Conservation (phyloP, 768 basidiomycete species). For the Pholiota microspora region DNA sequence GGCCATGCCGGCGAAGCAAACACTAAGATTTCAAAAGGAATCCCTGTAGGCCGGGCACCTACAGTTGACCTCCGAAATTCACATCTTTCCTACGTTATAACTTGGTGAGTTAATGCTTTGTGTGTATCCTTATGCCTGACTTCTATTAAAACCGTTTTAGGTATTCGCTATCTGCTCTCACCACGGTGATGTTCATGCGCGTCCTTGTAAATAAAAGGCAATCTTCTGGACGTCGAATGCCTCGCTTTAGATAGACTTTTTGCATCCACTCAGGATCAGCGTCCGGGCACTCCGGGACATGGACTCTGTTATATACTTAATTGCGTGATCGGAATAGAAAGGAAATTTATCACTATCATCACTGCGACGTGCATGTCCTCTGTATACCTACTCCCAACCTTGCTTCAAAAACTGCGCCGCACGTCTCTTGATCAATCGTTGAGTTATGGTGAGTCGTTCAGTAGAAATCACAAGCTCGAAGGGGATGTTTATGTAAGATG, state of each 20-base stretch:
- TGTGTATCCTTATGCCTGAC: not conserved
- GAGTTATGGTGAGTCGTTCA: not conserved
- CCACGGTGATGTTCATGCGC: constrained; percentile 77
- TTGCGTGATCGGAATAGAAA: not conserved
- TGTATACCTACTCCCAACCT: no score
- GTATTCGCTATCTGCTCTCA: constrained; percentile 88
- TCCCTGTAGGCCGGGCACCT: constrained; percentile 82
- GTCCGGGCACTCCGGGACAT: not conserved
- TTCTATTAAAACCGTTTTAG: constrained; percentile 36
- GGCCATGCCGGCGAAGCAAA: constrained; percentile 79
- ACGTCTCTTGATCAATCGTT: no score
- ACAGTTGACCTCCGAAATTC: constrained; percentile 89
- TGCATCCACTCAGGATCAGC: not conserved
- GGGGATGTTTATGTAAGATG: not conserved
- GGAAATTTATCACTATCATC: not conserved
- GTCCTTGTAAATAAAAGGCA: constrained; percentile 57
- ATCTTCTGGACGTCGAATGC: constrained; percentile 49
- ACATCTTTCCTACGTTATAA: constrained; percentile 92
- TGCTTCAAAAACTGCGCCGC: no score
- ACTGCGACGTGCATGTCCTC: not conserved
- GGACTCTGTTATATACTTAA: not conserved
- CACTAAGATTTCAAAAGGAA: constrained; percentile 58
- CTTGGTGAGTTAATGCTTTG: constrained; percentile 72
- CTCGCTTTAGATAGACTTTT: constrained; percentile 41
- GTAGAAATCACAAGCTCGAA: not conserved